These are phyloP conservation scores for Ogataea pilisensis DNA, from an alignment of 805 yeast species.

Conservation along the genomic window DNA sequence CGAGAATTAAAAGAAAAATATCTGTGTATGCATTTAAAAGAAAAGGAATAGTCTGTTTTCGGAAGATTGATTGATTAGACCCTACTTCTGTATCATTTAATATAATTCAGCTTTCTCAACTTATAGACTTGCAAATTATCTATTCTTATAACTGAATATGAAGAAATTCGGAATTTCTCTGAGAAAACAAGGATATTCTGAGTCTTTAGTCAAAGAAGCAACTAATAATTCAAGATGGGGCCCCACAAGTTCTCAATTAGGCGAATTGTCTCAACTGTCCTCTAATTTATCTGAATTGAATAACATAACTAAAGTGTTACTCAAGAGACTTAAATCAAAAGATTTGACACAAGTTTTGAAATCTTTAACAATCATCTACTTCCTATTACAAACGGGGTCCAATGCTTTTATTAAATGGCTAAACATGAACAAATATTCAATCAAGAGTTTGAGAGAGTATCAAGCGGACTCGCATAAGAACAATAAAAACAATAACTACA, in stretches of 20 bases:
- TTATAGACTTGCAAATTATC: too few relatives aligned
- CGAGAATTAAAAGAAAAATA: too few relatives aligned
- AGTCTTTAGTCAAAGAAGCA: conserved; percentile 35
- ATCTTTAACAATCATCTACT: conserved; percentile 48
- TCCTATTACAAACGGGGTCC: conserved; percentile 52
- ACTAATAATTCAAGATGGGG: conserved; percentile 46
- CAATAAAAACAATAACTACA: conserved; percentile 14
- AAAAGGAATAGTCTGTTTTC: too few relatives aligned
- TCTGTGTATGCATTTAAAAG: too few relatives aligned
- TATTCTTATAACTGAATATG: not conserved
- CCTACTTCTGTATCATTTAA: too few relatives aligned
- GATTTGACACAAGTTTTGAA: conserved; percentile 42
- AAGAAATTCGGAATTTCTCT: conserved; percentile 26
- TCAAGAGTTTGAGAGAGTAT: conserved; percentile 28
- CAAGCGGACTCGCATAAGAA: conserved; percentile 21
- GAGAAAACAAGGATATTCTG: conserved; percentile 29
- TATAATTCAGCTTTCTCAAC: too few relatives aligned
- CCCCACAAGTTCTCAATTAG: conserved; percentile 52
- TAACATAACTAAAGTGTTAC: conserved; percentile 37
- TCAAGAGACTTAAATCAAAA: conserved; percentile 35
- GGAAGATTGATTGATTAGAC: too few relatives aligned
- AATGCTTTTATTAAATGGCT: conserved; percentile 46
- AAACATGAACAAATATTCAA: conserved; percentile 34
- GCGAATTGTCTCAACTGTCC: conserved; percentile 47
- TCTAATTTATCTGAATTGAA: conserved; percentile 35